Conservation (phyloP, 345 rosid species). For the Bruguiera sexangula region DNA sequence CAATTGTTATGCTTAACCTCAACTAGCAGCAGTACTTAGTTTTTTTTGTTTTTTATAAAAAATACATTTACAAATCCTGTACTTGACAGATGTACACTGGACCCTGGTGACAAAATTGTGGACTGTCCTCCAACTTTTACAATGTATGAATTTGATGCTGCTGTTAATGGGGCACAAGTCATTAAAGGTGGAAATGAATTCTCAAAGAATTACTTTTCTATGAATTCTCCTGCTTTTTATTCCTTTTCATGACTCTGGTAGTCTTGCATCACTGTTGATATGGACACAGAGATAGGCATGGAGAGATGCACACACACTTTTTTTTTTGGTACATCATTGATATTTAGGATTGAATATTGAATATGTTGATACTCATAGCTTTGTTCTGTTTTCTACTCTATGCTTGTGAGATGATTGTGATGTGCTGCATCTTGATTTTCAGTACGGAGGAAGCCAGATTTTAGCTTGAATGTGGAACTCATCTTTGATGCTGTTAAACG, state of each 20-base stretch:
- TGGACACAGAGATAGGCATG: no score
- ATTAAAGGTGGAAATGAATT: slow-evolving; percentile 53
- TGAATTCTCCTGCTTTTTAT: not conserved
- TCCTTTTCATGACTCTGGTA: no score
- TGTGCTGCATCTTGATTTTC: slow-evolving; percentile 6
- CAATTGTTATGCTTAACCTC: not conserved
- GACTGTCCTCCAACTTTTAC: slow-evolving; percentile 99
- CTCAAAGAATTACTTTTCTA: not conserved
- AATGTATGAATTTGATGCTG: slow-evolving; percentile 98
- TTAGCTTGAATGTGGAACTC: slow-evolving; percentile 76
- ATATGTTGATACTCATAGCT: not conserved
- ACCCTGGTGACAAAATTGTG: slow-evolving; percentile 91
- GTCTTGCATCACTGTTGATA: no score
- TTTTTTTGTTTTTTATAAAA: not conserved
- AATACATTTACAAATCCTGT: slow-evolving; percentile 5
- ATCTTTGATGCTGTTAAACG: slow-evolving; percentile 57
- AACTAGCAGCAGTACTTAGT: not conserved
- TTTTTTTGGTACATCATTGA: not conserved
- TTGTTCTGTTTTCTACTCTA: no score
- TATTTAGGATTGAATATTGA: not conserved
- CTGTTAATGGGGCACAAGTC: slow-evolving; percentile 77
- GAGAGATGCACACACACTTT: no score
- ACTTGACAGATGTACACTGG: slow-evolving; percentile 69
- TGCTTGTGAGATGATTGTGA: no score
- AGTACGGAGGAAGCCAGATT: slow-evolving; percentile 84